A percentile compares a stretch with the other conserved stretches of the same genome.
phyloP scores from a whole-genome alignment of 306 rosid genomes.

The Gillenia trifoliata region DNA sequence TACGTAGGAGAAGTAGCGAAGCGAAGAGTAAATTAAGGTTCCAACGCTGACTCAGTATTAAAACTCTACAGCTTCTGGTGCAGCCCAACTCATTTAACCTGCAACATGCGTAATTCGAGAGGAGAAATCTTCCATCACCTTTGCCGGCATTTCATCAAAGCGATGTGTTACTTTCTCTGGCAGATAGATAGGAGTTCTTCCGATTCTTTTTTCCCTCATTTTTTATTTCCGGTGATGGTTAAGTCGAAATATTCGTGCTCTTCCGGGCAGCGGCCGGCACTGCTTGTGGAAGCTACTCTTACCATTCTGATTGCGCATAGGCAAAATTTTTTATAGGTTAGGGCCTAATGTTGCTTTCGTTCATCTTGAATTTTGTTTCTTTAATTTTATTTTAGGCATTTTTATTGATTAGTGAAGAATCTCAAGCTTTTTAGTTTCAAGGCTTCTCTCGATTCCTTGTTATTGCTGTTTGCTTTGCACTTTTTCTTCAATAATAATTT shows the following conservation, averaged over 20 bases:
- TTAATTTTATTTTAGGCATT: background rate
- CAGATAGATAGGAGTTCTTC: constrained; percentile 7
- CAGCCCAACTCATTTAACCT: background rate
- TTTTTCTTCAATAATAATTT: background rate
- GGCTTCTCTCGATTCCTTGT: background rate
- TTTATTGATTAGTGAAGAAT: constrained; percentile 19
- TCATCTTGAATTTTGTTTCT: background rate
- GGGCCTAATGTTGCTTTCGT: constrained; percentile 24
- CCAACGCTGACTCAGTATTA: background rate
- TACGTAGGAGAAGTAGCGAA: constrained; percentile 12
- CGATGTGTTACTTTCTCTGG: background rate
- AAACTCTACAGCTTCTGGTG: background rate
- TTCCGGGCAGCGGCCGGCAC: constrained; percentile 12
- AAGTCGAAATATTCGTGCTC: background rate
- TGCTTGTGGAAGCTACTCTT: constrained; percentile 24
- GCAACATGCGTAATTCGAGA: background rate
- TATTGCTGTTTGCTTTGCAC: background rate
- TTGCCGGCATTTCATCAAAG: background rate
- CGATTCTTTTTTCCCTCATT: background rate
- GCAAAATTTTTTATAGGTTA: constrained; percentile 14
- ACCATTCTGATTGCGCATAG: constrained; percentile 10
- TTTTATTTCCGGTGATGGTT: background rate
- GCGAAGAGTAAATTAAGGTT: constrained; percentile 16
- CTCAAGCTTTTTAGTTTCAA: constrained; percentile 5
- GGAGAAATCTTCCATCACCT: constrained; percentile 1